These are phyloP conservation scores for Sanghuangporus baumii DNA, from an alignment of 1,284 basidiomycete genomes.

Conservation along the genomic window DNA sequence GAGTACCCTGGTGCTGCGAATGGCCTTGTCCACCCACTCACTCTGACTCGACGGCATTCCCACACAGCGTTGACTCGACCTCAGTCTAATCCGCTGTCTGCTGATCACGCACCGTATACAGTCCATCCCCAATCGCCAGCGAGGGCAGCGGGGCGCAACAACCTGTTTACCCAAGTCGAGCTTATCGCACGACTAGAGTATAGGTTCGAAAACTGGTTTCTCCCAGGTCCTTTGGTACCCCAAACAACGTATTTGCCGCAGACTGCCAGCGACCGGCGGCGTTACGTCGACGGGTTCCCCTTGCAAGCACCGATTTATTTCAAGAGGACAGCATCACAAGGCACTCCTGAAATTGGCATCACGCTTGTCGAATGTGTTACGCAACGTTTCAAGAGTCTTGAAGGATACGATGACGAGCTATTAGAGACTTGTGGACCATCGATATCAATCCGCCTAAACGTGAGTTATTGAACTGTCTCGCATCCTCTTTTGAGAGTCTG, in stretches of 20 bases:
- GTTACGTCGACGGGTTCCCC: constrained; percentile 63
- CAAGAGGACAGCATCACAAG: constrained; percentile 36
- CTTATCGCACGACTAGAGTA: constrained; percentile 24
- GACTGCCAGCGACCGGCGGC: constrained; percentile 64
- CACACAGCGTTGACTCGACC: neutral
- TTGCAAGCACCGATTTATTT: constrained; percentile 62
- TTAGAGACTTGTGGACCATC: constrained; percentile 67
- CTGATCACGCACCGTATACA: neutral
- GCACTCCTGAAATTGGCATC: constrained; percentile 45
- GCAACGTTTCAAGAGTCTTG: constrained; percentile 36
- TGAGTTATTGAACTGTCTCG: constrained; percentile 24
- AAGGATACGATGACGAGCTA: constrained; percentile 52
- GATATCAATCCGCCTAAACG: constrained; percentile 69
- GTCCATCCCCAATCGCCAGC: too few species aligned
- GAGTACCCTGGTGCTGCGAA: neutral
- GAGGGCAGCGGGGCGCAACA: neutral
- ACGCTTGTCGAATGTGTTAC: constrained; percentile 46
- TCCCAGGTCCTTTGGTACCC: constrained; percentile 46
- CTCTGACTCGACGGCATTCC: neutral
- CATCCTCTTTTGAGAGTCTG: constrained; percentile 2
- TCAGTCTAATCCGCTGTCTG: neutral
- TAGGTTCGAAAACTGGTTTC: neutral
- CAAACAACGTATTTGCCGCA: constrained; percentile 67
- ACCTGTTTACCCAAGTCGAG: neutral
- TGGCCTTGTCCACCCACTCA: neutral